Evolutionary conservation across 2,329 filamentous ascomycete genomes (phyloP).

Genomic region (Shiraia bambusicola): DNA sequence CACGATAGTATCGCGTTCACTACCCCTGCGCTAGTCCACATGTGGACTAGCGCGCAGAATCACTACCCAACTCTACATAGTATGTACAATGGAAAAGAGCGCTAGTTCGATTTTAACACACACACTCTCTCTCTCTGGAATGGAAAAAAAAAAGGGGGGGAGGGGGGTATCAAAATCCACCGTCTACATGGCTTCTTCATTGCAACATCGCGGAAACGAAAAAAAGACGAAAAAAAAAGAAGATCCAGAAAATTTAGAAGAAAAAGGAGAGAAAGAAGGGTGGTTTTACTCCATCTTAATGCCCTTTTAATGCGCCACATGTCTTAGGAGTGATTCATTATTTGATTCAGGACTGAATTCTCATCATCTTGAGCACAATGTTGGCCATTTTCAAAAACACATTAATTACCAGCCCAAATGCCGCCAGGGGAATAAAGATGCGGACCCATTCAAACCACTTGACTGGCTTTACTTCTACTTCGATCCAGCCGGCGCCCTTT

Average conservation of each 20-base stretch:
- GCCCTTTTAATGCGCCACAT: too few species aligned
- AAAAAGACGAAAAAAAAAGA: not conserved
- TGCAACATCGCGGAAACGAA: constrained; percentile 1
- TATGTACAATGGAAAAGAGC: too few species aligned
- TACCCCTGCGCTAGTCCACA: too few species aligned
- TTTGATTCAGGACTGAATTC: constrained; percentile 4
- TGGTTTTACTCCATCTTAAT: too few species aligned
- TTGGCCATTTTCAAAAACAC: constrained; percentile 27
- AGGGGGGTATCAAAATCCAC: constrained; percentile 16
- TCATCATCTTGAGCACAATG: constrained; percentile 22
- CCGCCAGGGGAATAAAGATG: constrained; percentile 46
- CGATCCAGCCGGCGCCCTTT: constrained; percentile 48
- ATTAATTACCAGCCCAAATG: constrained; percentile 41
- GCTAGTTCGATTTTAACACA: too few species aligned
- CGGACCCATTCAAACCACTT: constrained; percentile 47
- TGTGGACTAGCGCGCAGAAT: too few species aligned
- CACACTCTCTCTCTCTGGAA: too few species aligned
- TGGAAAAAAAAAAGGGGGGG: too few species aligned
- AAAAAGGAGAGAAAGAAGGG: too few species aligned
- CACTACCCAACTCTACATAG: too few species aligned
- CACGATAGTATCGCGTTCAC: too few species aligned
- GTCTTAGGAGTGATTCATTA: too few species aligned
- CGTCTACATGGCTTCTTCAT: constrained; percentile 7
- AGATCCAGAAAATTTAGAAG: not conserved
- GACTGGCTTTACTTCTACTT: constrained; percentile 48